Base-by-base conservation (phyloP, 2,329 filamentous ascomycete genomes). In the Pseudocercospora fijiensis region DNA sequence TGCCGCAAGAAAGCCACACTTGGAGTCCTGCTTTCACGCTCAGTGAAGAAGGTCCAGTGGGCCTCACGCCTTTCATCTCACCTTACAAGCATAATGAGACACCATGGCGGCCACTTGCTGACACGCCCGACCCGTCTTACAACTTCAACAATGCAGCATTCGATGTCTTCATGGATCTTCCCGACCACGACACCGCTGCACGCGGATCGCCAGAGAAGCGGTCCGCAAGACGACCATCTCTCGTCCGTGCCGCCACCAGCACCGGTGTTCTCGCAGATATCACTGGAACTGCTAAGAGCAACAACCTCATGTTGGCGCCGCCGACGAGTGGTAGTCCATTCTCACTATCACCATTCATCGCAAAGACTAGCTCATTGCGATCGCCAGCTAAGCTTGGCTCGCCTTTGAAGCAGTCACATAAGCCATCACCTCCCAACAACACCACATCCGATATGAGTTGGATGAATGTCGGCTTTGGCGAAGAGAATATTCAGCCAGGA, bases 1-100 rank as follows among this genome's bases (percentile, higher is more conserved):
- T 86, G 58, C 70, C 70, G 56, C 22, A 28, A 11, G 79, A 82
- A 16, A 84, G 86, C 28, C 75, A 84, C 27, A 85, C 85, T 3
- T 89, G 87, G 84, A 90, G 88, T 69, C 86, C 88, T 3, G 85
- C 85, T n/a, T 87, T 90, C 73, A 81, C 85, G 57, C 78, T 90
- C 2, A 86, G 87, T 2, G 87, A 90, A 57, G 85, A 89, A 18
- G 85, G 83, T 62, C 79, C 77, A 59, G 80, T 83, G 61, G 84
- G 68, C 79, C 83, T 65, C 76, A 84, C 62, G 81, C 72, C 73
- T 0, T 71, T 71, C 62, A 69, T 73, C 9, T 76, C 74, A 20
- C 73, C 74, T 6, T 72, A 69, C 62, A 73, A 72, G 64, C 56
- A 68, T 8, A 62, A 60, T 43, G 71, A 71, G 62, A 74, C 74